A percentile compares a stretch with the other conserved stretches of the same genome.
Conservation (phyloP, 2,329 filamentous ascomycete species). For the Hymenotorrendiella dingleyae region DNA sequence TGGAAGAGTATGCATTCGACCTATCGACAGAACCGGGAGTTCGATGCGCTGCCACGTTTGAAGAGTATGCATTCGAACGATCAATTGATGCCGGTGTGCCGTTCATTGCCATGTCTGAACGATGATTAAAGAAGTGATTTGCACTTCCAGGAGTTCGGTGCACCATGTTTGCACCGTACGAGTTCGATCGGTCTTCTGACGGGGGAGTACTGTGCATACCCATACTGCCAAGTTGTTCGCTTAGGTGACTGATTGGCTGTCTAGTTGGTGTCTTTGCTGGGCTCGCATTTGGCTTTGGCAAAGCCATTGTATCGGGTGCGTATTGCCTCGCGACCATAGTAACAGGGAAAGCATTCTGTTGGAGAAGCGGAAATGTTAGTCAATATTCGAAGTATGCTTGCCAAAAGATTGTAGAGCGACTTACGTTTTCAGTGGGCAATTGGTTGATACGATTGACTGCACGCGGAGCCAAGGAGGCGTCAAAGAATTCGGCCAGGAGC, state of each 20-base stretch:
- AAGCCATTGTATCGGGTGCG: background rate
- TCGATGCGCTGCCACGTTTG: background rate
- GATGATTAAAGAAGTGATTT: background rate
- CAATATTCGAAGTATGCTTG: background rate
- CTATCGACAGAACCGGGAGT: background rate
- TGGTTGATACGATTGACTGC: conserved; percentile 34
- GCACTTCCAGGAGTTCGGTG: background rate
- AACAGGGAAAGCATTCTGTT: background rate
- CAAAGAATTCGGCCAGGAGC: conserved; percentile 43
- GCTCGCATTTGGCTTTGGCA: background rate
- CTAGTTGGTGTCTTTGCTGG: conserved; percentile 2
- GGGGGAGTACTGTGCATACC: background rate
- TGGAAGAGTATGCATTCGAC: background rate
- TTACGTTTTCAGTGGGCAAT: background rate
- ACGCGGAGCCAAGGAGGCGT: conserved; percentile 38
- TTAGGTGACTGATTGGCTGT: background rate
- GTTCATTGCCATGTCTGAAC: background rate
- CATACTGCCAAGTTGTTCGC: background rate
- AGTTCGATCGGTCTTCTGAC: background rate
- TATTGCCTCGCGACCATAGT: background rate
- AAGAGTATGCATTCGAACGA: background rate
- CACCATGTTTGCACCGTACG: background rate
- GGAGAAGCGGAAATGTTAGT: background rate
- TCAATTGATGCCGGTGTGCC: background rate
- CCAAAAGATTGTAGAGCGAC: background rate